Evolutionary conservation across 495 filamentous ascomycete species (phyloP).

Genomic region (Penicillium atrosanguineum): DNA sequence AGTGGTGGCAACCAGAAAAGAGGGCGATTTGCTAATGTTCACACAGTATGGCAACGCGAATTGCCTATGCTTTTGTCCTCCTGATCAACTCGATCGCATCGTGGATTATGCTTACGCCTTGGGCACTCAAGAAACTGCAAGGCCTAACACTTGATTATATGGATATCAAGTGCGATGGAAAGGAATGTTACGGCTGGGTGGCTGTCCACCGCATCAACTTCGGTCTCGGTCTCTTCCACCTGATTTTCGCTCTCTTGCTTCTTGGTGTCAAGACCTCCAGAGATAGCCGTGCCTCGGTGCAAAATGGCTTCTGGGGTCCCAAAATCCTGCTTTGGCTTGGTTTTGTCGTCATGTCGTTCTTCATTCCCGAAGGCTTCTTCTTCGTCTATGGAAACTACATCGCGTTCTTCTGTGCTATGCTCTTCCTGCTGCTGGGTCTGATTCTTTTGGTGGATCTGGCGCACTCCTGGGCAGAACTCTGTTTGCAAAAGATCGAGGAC

Average conservation of each 20-base stretch:
- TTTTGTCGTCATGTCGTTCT: slow-evolving; percentile 86
- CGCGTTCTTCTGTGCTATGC: slow-evolving; percentile 80
- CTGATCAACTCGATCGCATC: slow-evolving; percentile 94
- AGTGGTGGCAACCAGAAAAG: slow-evolving; percentile 1
- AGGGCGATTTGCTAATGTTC: slow-evolving; percentile 11
- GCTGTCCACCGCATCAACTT: slow-evolving; percentile 98
- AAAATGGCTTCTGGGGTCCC: slow-evolving; percentile 94
- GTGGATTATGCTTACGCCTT: slow-evolving; percentile 99
- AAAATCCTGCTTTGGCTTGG: slow-evolving; percentile 83
- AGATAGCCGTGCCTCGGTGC: slow-evolving; percentile 80
- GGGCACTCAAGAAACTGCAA: slow-evolving; percentile 94
- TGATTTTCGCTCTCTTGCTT: slow-evolving; percentile 76
- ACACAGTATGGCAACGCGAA: slow-evolving; percentile 86
- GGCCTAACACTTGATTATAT: slow-evolving; percentile 92
- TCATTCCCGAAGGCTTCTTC: slow-evolving; percentile 95
- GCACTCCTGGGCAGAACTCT: slow-evolving; percentile 97
- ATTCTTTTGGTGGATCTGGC: slow-evolving; percentile 93
- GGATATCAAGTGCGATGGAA: slow-evolving; percentile 84
- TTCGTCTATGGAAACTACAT: slow-evolving; percentile 95
- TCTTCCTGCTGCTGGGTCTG: slow-evolving; percentile 90
- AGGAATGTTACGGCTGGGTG: slow-evolving; percentile 91
- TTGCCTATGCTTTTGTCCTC: slow-evolving; percentile 94
- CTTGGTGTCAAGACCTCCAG: slow-evolving; percentile 85
- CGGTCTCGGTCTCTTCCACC: slow-evolving; percentile 89
- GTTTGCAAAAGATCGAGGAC: slow-evolving; percentile 88